Evolutionary conservation across 2,329 filamentous ascomycete species (phyloP).

Genomic region (Xylariaceae sp.): DNA sequence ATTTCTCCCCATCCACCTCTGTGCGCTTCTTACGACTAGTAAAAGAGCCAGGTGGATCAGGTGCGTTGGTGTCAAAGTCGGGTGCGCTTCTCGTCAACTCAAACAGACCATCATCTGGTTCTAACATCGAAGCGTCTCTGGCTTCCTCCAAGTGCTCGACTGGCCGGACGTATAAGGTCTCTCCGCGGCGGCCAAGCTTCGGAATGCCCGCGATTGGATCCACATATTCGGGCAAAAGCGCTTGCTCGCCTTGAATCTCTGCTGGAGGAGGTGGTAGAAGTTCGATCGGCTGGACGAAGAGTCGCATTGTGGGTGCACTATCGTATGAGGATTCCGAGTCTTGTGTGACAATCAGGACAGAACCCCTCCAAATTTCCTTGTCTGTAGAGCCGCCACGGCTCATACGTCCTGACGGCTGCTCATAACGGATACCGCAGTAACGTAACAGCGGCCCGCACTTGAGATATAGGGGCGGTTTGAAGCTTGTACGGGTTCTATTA

Average conservation of each 20-base stretch:
- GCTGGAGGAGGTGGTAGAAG: slow-evolving; percentile 78
- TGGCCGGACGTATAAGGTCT: slow-evolving; percentile 85
- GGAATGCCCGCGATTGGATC: slow-evolving; percentile 88
- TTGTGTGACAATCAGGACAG: slow-evolving; percentile 91
- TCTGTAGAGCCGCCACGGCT: slow-evolving; percentile 52
- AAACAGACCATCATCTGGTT: slow-evolving; percentile 83
- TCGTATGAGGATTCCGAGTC: slow-evolving; percentile 85
- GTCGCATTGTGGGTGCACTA: slow-evolving; percentile 75
- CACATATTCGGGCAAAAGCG: slow-evolving; percentile 79
- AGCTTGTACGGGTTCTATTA: slow-evolving; percentile 68
- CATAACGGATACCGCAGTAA: slow-evolving; percentile 80
- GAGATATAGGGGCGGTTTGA: slow-evolving; percentile 82
- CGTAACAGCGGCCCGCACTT: slow-evolving; percentile 90
- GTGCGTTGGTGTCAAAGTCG: slow-evolving; percentile 52
- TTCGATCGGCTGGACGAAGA: slow-evolving; percentile 88
- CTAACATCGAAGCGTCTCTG: slow-evolving; percentile 77
- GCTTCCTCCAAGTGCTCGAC: slow-evolving; percentile 84
- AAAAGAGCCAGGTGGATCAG: slow-evolving; percentile 60
- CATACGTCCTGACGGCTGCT: slow-evolving; percentile 54
- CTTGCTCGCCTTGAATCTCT: slow-evolving; percentile 66
- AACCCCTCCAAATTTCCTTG: slow-evolving; percentile 88
- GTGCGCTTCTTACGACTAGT: slow-evolving; percentile 58
- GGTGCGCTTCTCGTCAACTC: slow-evolving; percentile 66
- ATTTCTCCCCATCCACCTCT: slow-evolving; percentile 76
- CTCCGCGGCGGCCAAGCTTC: slow-evolving; percentile 83